These are phyloP conservation scores for Ogataea pini DNA, from an alignment of 805 yeast genomes.

Conservation along the genomic window DNA sequence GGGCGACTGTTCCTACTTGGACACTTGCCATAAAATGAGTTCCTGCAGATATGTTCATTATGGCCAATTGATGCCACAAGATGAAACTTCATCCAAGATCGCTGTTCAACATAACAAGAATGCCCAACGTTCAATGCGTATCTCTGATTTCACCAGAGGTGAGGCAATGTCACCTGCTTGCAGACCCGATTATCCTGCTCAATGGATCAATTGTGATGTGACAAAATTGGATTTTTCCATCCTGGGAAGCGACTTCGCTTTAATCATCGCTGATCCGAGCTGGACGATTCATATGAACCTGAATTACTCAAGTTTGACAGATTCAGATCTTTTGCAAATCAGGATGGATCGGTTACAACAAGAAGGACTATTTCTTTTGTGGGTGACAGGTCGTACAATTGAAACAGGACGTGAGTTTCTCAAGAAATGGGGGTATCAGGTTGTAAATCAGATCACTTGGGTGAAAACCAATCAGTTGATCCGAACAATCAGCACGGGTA, in stretches of 20 bases:
- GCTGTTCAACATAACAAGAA: slow-evolving; percentile 24
- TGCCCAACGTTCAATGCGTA: slow-evolving; percentile 22
- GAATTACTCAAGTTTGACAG: slow-evolving; percentile 77
- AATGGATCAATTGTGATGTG: slow-evolving; percentile 88
- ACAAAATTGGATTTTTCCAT: slow-evolving; percentile 65
- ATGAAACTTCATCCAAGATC: slow-evolving; percentile 15
- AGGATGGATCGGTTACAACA: slow-evolving; percentile 71
- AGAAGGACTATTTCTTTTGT: slow-evolving; percentile 79
- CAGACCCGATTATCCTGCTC: slow-evolving; percentile 49
- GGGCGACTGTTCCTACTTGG: slow-evolving; percentile 93
- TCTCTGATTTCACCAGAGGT: slow-evolving; percentile 49
- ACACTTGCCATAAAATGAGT: slow-evolving; percentile 86
- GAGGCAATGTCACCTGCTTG: slow-evolving; percentile 38
- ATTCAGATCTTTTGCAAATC: slow-evolving; percentile 66
- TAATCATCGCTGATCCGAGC: slow-evolving; percentile 89
- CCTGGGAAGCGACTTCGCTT: slow-evolving; percentile 75
- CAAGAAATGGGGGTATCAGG: slow-evolving; percentile 77
- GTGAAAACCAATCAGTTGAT: slow-evolving; percentile 84
- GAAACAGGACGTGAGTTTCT: slow-evolving; percentile 83
- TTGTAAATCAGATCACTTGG: slow-evolving; percentile 85
- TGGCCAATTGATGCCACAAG: slow-evolving; percentile 47
- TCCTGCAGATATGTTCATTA: slow-evolving; percentile 84
- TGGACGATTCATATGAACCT: slow-evolving; percentile 93
- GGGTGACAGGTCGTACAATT: slow-evolving; percentile 96
- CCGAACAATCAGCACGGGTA: slow-evolving; percentile 88